Evolutionary conservation across 2,329 filamentous ascomycete species (phyloP), one percentile per base, ranked within the genome.

Genomic region (Cladorrhinum sp.): DNA sequence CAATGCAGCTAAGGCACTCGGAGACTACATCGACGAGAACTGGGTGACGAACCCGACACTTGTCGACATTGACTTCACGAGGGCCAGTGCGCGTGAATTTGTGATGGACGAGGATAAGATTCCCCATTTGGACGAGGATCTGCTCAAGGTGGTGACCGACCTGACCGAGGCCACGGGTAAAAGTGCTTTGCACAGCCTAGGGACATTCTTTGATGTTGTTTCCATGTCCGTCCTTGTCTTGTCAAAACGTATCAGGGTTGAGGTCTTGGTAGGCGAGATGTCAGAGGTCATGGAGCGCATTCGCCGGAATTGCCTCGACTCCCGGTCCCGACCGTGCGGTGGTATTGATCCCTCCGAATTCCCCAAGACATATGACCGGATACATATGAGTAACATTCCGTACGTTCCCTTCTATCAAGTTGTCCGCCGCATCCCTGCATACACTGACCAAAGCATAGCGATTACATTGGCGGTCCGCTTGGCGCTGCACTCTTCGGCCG

Each of bases 361-460:
- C 63, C 72, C 70, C 2, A 57, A 58, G 9, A 59, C 50, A 14
- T 73, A 70, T 55, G 70, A 72, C 51, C 55, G 67, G 7, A 68
- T 73, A 8, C 68, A 72, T 39, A 65, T 71, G 68, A 73, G 69
- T 66, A 72, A 73, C 36, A 65, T 72, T 18, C 70, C 71, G 66
- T 71, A 64, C 59, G 67, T 69, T 28, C 50, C 9, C 21, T 7
- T 24, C 39, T 59, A 55, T 14, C 10, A 33, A 36, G 28, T 24
- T 28, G 12, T 20, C 12, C 20, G 16, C 14, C 3, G 14, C 21
- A 20, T 24, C 33, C 39, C 62, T 28, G 2, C 46, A 24, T 36
- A n/a, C 20, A 23, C 20, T 23, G 20, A 23, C 39, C 3, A 46
- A 46, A 20, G 24, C 20, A 18, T 21, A 71, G 69, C 10, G 71